A percentile compares a stretch with the other conserved stretches of the same genome.
Conservation (phyloP, 169 alveolate genomes). For the Toxoplasma gondii region DNA sequence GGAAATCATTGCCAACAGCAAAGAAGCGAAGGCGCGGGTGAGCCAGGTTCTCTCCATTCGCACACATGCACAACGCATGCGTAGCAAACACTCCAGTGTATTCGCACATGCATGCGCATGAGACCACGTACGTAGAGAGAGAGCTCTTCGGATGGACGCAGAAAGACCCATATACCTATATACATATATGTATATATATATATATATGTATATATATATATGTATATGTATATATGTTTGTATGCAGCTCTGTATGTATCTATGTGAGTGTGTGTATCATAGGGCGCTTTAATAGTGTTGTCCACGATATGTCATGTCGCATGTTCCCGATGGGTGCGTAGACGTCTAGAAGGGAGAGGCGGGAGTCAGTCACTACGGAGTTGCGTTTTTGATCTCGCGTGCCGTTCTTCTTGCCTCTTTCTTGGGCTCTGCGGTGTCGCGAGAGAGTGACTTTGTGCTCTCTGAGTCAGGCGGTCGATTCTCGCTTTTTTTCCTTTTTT, state of each 20-base stretch:
- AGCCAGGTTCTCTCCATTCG: neutral
- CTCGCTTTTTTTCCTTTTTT: neutral
- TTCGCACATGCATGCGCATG: neutral
- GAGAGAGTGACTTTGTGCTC: neutral
- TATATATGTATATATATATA: neutral
- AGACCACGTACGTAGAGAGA: neutral
- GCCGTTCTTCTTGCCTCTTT: too few relatives aligned
- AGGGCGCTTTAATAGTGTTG: too few relatives aligned
- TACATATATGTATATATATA: neutral
- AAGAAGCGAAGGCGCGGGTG: slow-evolving; percentile 39
- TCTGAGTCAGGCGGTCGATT: neutral
- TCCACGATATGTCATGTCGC: neutral
- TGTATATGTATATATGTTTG: neutral
- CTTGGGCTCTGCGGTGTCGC: neutral
- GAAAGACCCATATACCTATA: neutral
- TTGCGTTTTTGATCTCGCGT: too few relatives aligned
- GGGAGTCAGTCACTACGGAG: too few relatives aligned
- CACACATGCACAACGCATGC: neutral
- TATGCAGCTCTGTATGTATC: neutral
- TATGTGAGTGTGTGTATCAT: neutral
- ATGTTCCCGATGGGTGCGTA: too few relatives aligned
- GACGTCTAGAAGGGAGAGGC: too few relatives aligned
- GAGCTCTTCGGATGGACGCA: neutral
- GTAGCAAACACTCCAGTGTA: neutral
- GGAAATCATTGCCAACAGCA: slow-evolving; percentile 43